Base-by-base conservation (phyloP, 2,329 filamentous ascomycete species). In the Trichoderma pleuroti region DNA sequence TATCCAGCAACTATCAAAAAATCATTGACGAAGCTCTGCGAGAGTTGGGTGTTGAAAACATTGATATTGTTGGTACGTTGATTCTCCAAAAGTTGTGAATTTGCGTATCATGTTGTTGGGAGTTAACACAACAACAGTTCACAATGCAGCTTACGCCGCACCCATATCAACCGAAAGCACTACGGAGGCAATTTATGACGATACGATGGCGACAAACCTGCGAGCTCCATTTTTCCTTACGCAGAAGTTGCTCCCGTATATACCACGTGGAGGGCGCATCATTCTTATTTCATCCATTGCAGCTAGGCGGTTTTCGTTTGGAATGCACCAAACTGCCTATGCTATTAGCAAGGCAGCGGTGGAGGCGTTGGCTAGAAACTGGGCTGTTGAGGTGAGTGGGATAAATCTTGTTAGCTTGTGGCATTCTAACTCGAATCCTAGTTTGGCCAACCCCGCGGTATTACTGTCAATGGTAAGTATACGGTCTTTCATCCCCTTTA, bases 291-390 rank as follows among this genome's bases (percentile, higher is more conserved):
- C 79, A 1, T 80, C 79, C 0, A 75, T 76, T 4, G 76, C 73
- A n/a, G 78, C 79, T 1, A 74, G 78, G 1, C 63, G 63, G 2
- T 66, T 66, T 24, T 66, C 63, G 1, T 68, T 78, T 3, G 80
- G 79, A 1, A 72, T 78, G 2, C 71, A 77, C 1, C 74, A 71
- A 0, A 76, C 78, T 0, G 76, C 82, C 0, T 82, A 82, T 36
- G 77, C 74, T 0, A 75, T 79, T 2, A 79, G 78, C 0, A 81
- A 81, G 63, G 80, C 79, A 9, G 80, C 80, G 0, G 70, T 75
- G 28, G 79, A 80, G 61, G 75, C 75, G 1, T 39, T 78, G 2
- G 73, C 71, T 1, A 74, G 78, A 2, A 76, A 76, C 0, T 79
- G 77, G 78, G 78, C 78, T 0, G 77, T 76, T 34, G 79, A 80